These are phyloP conservation scores for Papilionanthe hybrid DNA, from an alignment of 116 monocot species.

Conservation along the genomic window DNA sequence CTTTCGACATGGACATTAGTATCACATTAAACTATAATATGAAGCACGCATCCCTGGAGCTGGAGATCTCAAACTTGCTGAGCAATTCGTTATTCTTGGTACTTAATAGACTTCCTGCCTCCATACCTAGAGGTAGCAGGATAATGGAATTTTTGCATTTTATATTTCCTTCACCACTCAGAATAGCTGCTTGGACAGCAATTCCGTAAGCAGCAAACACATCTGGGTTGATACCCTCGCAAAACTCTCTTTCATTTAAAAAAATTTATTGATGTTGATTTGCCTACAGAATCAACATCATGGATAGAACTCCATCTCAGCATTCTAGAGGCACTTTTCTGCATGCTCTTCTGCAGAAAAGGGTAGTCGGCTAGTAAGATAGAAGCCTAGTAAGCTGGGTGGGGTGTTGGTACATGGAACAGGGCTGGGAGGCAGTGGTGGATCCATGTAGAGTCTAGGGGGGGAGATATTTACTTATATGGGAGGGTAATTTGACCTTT, in stretches of 20 bases:
- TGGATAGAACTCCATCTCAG: too few relatives aligned
- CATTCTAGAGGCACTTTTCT: too few relatives aligned
- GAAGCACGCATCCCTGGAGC: constrained; percentile 46
- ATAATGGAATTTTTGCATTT: constrained; percentile 46
- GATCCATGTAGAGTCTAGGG: too few relatives aligned
- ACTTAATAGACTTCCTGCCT: constrained; percentile 46
- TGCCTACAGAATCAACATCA: too few relatives aligned
- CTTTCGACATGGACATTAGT: constrained; percentile 45
- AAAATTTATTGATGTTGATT: too few relatives aligned
- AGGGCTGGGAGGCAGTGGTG: too few relatives aligned
- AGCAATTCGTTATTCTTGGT: constrained; percentile 47
- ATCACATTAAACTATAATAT: constrained; percentile 43
- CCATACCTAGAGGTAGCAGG: constrained; percentile 40
- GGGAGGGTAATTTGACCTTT: too few relatives aligned
- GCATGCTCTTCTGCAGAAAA: too few relatives aligned
- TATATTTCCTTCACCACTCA: constrained; percentile 51
- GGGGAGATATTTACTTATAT: too few relatives aligned
- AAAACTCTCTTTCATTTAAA: constrained; percentile 59
- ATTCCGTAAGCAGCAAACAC: constrained; percentile 53
- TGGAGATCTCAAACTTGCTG: constrained; percentile 48
- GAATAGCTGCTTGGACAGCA: constrained; percentile 50
- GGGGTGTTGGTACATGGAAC: too few relatives aligned
- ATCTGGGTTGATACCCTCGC: constrained; percentile 61
- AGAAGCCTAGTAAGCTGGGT: too few relatives aligned
- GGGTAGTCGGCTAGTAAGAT: too few relatives aligned